Conservation (phyloP, 495 filamentous ascomycete genomes). For the Corynascus novoguineensis region DNA sequence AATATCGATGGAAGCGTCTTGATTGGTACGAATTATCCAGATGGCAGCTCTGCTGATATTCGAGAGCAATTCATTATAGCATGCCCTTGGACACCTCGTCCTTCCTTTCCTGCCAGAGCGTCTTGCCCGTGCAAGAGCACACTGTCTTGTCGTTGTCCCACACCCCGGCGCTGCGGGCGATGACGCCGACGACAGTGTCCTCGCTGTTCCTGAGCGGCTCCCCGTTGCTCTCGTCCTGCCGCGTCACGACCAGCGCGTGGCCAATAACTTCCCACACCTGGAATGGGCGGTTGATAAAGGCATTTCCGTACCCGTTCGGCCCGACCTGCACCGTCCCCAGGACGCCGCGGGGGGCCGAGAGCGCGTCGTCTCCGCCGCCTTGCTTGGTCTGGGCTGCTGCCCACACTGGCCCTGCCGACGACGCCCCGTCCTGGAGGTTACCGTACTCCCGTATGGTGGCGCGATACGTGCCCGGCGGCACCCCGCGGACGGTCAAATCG, state of each 20-base stretch:
- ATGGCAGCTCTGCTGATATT: neutral
- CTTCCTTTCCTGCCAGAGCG: constrained; percentile 92
- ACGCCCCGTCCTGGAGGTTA: constrained; percentile 77
- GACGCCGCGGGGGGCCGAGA: constrained; percentile 54
- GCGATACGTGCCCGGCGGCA: constrained; percentile 74
- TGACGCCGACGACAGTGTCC: constrained; percentile 83
- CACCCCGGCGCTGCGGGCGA: constrained; percentile 88
- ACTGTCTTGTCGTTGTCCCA: constrained; percentile 99
- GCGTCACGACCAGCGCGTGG: constrained; percentile 76
- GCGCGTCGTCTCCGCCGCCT: neutral
- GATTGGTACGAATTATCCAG: too few relatives aligned
- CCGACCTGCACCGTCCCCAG: constrained; percentile 73
- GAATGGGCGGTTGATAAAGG: constrained; percentile 73
- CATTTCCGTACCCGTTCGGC: constrained; percentile 59
- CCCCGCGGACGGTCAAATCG: constrained; percentile 80
- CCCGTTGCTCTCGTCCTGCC: constrained; percentile 44
- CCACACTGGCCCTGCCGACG: constrained; percentile 82
- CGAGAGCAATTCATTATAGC: constrained; percentile 44
- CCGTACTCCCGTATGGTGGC: constrained; percentile 82
- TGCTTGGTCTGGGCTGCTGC: constrained; percentile 31
- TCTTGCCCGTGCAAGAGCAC: constrained; percentile 91
- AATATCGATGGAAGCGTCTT: too few relatives aligned
- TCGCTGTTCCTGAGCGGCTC: constrained; percentile 61
- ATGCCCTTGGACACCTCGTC: constrained; percentile 86
- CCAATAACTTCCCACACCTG: constrained; percentile 96